Base-by-base conservation (phyloP, 164 flowering plant species). In the Euptelea pleiosperma region DNA sequence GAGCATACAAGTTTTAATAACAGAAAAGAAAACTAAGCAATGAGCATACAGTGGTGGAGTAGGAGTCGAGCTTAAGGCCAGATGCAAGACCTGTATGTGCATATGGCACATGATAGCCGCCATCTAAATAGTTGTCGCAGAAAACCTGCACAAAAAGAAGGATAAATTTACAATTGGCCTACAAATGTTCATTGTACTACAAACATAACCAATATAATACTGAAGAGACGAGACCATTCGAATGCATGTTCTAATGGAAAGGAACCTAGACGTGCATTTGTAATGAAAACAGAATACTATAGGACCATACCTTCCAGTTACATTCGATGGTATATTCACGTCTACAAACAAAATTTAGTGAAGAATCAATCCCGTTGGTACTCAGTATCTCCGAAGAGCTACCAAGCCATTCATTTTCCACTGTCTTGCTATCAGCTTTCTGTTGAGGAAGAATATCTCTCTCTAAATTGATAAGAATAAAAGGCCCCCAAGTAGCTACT, bases 71-170 rank as follows among this genome's bases (percentile, higher is more conserved):
- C 24, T 83, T 61, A 37, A 93, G 94, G 57, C 84, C 89, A 67
- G 91, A 85, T 40, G 94, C 90, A 58, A 87, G 90, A 66, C 80
- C 79, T 75, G 74, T 85, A 71, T 89, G 97, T 40, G 97, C 98
- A 77, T 82, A 93, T 30, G 96, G 96, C 4, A 89, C 97, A 77
- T 89, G 96, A 65, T 92, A 89, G 21, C 95, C 96, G 21, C 93
- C 96, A 77, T 92, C 95, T 53, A 92, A 77, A 66, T 89, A 89
- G 75, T 92, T 89, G 75, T 92, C 96, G 66, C 92, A 87, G 62
- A 85, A 89, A 1, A 92, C 96, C 98, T 91, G 74, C 57, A 36
- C 31, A 33, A 2, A 41, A 6, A 53, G 62, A 35, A 16, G 8
- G 26, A 8, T 15, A 24, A 21, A 31, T 12, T n/a, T 9, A 19